Percentiles rank a stretch among this genome's conserved stretches.
Conservation (phyloP, 768 basidiomycete species). For the Russula emetica region DNA sequence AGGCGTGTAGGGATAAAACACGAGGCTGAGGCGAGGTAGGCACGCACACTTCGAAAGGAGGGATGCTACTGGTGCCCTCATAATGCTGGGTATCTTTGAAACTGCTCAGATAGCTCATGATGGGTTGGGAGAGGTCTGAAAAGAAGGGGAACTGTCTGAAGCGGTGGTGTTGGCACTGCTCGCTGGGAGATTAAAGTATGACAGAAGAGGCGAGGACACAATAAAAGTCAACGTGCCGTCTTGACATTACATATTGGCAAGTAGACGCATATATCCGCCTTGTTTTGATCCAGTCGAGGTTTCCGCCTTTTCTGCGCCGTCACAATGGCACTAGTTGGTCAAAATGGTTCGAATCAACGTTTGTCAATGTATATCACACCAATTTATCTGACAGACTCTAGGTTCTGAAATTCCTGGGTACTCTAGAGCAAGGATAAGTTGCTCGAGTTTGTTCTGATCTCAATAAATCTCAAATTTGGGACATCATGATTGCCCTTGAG, state of each 20-base stretch:
- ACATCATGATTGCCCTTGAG: not conserved
- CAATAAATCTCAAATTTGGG: not conserved
- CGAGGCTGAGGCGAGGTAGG: slow-evolving; percentile 19
- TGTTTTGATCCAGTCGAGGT: not conserved
- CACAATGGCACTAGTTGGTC: not conserved
- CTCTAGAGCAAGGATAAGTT: not conserved
- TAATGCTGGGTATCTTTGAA: slow-evolving; percentile 19
- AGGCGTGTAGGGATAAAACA: slow-evolving; percentile 12
- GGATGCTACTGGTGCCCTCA: slow-evolving; percentile 25
- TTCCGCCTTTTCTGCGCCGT: not conserved
- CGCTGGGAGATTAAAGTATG: not conserved
- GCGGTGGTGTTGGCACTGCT: not conserved
- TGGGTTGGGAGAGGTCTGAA: not conserved
- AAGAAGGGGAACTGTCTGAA: not conserved
- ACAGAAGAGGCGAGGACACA: not conserved
- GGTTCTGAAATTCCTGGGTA: not conserved
- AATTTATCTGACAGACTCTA: not conserved
- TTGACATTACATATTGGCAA: slow-evolving; percentile 2
- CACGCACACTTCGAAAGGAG: slow-evolving; percentile 28
- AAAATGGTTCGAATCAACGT: not conserved
- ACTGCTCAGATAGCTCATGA: slow-evolving; percentile 22
- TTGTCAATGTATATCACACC: not conserved
- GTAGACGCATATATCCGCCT: not conserved
- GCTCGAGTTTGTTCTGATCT: not conserved
- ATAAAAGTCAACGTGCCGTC: not conserved